Evolutionary conservation across 108 stramenopile species (phyloP).

Genomic region (Epithemia pelagica): DNA sequence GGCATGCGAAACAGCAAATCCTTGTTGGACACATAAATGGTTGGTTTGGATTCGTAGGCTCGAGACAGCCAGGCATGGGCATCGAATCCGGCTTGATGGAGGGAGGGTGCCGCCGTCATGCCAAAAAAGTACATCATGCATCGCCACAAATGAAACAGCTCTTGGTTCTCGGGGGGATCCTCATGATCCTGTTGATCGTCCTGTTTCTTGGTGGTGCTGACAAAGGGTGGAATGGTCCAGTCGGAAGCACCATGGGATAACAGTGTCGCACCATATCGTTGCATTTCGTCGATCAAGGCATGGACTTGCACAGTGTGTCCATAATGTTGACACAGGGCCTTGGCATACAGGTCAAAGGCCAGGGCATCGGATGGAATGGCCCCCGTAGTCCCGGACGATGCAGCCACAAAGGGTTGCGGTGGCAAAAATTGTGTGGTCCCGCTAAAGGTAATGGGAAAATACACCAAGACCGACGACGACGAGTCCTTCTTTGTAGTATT

Average conservation of each 20-base stretch:
- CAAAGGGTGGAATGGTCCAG: slow-evolving; percentile 62
- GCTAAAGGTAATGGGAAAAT: slow-evolving; percentile 88
- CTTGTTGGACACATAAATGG: slow-evolving; percentile 63
- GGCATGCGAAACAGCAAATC: slow-evolving; percentile 70
- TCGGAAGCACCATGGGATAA: slow-evolving; percentile 53
- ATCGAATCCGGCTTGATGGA: slow-evolving; percentile 45
- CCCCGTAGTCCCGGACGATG: too few relatives aligned
- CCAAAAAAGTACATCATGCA: slow-evolving; percentile 90
- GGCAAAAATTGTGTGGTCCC: slow-evolving; percentile 71
- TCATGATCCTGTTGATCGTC: neutral
- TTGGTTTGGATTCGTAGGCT: slow-evolving; percentile 31
- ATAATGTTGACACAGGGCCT: slow-evolving; percentile 46
- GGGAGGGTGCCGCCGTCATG: slow-evolving; percentile 42
- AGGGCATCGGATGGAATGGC: slow-evolving; percentile 70
- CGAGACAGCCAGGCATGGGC: slow-evolving; percentile 71
- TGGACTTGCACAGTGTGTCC: slow-evolving; percentile 77
- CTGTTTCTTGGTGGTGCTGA: neutral
- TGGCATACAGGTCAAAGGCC: slow-evolving; percentile 66
- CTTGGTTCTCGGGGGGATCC: slow-evolving; percentile 30
- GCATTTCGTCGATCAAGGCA: slow-evolving; percentile 44
- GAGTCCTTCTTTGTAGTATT: too few relatives aligned
- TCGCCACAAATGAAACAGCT: slow-evolving; percentile 50
- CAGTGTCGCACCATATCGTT: slow-evolving; percentile 53
- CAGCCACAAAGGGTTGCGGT: slow-evolving; percentile 31
- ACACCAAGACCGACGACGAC: slow-evolving; percentile 39